These are phyloP conservation scores for Penicillium mononematosum DNA, from an alignment of 495 filamentous ascomycete genomes.

Conservation along the genomic window DNA sequence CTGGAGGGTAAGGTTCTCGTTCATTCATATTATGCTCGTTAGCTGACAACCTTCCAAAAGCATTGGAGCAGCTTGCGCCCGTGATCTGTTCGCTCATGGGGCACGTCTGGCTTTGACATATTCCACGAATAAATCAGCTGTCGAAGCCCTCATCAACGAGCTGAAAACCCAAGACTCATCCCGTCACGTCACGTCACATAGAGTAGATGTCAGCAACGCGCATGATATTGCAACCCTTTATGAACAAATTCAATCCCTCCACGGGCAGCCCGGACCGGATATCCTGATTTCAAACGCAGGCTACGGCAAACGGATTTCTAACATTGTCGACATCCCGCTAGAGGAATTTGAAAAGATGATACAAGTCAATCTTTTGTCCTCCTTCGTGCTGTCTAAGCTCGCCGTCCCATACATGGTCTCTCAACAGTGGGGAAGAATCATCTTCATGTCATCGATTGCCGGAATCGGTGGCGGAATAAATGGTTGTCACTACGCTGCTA, in stretches of 20 bases:
- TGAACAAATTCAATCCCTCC: constrained; percentile 46
- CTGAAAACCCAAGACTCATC: constrained; percentile 46
- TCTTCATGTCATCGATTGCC: constrained; percentile 67
- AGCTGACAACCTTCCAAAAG: constrained; percentile 27
- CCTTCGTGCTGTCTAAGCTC: constrained; percentile 64
- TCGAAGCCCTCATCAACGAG: constrained; percentile 16
- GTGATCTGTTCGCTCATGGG: constrained; percentile 51
- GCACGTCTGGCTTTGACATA: constrained; percentile 62
- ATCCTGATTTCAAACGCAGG: constrained; percentile 62
- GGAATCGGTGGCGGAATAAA: constrained; percentile 64
- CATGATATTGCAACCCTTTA: constrained; percentile 53
- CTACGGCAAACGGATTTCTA: constrained; percentile 47
- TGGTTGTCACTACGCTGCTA: constrained; percentile 67
- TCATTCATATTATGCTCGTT: neutral
- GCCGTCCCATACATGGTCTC: constrained; percentile 62
- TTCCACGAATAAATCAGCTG: constrained; percentile 39
- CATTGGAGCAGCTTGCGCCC: constrained; percentile 61
- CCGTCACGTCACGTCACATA: constrained; percentile 42
- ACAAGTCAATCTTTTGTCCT: constrained; percentile 61
- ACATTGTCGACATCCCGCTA: constrained; percentile 50
- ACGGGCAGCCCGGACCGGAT: constrained; percentile 53
- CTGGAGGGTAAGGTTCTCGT: constrained; percentile 53
- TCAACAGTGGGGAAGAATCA: constrained; percentile 62
- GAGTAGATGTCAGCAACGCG: constrained; percentile 48
- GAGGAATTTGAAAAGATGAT: constrained; percentile 68